Evolutionary conservation across 2,329 filamentous ascomycete genomes (phyloP).

Genomic region (Cladosporium sp.): DNA sequence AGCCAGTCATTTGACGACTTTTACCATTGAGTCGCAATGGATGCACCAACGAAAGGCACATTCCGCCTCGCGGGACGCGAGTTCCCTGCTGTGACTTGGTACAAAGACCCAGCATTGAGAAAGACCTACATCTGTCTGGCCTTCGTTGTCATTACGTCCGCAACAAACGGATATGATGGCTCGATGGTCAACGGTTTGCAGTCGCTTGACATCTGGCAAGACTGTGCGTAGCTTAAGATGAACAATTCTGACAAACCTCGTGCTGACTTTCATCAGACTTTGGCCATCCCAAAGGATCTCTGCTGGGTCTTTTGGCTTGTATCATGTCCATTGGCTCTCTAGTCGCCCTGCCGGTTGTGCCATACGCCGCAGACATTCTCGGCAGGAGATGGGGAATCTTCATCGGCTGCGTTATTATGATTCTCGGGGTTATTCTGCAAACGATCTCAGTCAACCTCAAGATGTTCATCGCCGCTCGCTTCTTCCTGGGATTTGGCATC

Average conservation of each 20-base stretch:
- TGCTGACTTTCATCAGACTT: conserved; percentile 24
- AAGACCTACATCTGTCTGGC: conserved; percentile 31
- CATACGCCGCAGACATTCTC: conserved; percentile 45
- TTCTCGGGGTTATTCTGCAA: conserved; percentile 42
- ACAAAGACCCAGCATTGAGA: conserved; percentile 27
- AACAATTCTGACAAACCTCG: too few relatives aligned
- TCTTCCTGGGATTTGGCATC: conserved; percentile 37
- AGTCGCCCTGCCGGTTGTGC: conserved; percentile 43
- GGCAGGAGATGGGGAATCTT: conserved; percentile 46
- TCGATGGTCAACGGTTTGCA: conserved; percentile 50
- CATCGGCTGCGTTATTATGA: conserved; percentile 43
- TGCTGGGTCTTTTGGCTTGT: conserved; percentile 42
- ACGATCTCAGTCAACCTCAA: conserved; percentile 34
- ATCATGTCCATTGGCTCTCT: conserved; percentile 49
- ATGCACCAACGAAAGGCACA: conserved; percentile 29
- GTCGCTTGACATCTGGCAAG: conserved; percentile 41
- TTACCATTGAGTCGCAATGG: conserved; percentile 20
- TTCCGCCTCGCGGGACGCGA: conserved; percentile 29
- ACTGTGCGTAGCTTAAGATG: conserved; percentile 32
- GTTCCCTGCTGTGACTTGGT: conserved; percentile 32
- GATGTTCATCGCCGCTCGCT: conserved; percentile 43
- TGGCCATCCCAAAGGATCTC: conserved; percentile 27
- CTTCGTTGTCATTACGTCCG: conserved; percentile 29
- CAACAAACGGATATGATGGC: conserved; percentile 47
- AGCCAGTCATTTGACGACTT: background rate